Evolutionary conservation across 805 yeast species (phyloP).

Genomic region (Wickerhamomyces pijperi): DNA sequence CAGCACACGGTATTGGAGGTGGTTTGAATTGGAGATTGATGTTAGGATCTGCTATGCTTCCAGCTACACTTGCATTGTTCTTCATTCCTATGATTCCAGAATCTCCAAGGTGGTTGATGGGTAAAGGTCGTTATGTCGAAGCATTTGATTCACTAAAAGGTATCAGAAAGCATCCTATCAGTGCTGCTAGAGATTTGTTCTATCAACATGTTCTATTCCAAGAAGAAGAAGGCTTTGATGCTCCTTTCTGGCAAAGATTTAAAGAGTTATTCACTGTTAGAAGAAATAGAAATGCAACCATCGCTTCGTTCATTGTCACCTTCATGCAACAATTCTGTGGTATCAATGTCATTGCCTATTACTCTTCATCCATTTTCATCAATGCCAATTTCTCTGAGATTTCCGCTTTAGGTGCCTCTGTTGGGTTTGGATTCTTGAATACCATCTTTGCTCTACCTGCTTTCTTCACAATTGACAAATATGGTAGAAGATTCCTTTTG

Average conservation of each 20-base stretch:
- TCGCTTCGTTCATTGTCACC: conserved; percentile 71
- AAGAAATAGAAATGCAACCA: conserved; percentile 69
- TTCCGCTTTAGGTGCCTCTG: conserved; percentile 58
- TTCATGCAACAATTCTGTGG: conserved; percentile 87
- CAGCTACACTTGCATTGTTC: conserved; percentile 42
- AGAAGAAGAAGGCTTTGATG: conserved; percentile 40
- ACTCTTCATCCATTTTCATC: conserved; percentile 61
- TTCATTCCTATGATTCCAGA: conserved; percentile 59
- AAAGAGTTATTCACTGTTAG: conserved; percentile 52
- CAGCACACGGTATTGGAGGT: conserved; percentile 18
- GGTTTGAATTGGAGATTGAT: conserved; percentile 53
- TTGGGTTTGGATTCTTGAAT: conserved; percentile 77
- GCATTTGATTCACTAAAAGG: conserved; percentile 37
- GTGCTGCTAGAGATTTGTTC: conserved; percentile 57
- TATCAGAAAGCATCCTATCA: conserved; percentile 36
- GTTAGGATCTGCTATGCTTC: conserved; percentile 54
- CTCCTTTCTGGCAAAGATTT: conserved; percentile 33
- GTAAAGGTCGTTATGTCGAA: conserved; percentile 47
- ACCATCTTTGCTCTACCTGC: conserved; percentile 78
- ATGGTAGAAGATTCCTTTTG: conserved; percentile 54
- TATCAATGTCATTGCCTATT: conserved; percentile 74
- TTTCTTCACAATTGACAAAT: conserved; percentile 59
- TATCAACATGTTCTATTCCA: conserved; percentile 49
- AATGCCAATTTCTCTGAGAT: conserved; percentile 50
- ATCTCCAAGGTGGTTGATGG: conserved; percentile 65